Evolutionary conservation across 495 filamentous ascomycete species (phyloP).

Genomic region (Friedmanniomyces simplex): DNA sequence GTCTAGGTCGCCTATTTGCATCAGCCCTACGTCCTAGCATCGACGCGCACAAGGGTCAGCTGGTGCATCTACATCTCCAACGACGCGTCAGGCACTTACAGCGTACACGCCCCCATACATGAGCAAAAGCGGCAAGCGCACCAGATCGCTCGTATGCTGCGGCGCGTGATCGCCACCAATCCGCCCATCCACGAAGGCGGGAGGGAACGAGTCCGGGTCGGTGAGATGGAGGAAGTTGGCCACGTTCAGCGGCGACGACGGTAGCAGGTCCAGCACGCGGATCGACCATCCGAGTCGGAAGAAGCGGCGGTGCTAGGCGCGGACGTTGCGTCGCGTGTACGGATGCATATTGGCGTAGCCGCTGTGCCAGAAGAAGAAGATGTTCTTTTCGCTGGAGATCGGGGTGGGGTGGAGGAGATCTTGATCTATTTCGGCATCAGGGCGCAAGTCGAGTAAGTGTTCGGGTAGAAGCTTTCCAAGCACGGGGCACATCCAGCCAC

Average conservation of each 20-base stretch:
- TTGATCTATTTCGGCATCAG: slow-evolving; percentile 38
- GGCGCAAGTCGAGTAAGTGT: slow-evolving; percentile 32
- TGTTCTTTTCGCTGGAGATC: slow-evolving; percentile 38
- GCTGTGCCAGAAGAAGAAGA: slow-evolving; percentile 49
- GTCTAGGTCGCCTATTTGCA: slow-evolving; percentile 48
- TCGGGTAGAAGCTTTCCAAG: too few species aligned
- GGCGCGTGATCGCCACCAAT: slow-evolving; percentile 38
- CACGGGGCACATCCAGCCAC: too few species aligned
- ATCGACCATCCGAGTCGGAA: slow-evolving; percentile 41
- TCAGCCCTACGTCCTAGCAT: slow-evolving; percentile 41
- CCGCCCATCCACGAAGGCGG: slow-evolving; percentile 38
- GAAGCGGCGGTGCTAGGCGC: slow-evolving; percentile 45
- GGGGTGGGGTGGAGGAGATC: slow-evolving; percentile 34
- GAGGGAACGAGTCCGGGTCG: slow-evolving; percentile 37
- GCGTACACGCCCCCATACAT: slow-evolving; percentile 48
- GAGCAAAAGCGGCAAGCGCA: slow-evolving; percentile 44
- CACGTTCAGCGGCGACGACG: slow-evolving; percentile 38
- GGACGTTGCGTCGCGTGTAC: slow-evolving; percentile 44
- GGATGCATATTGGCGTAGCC: slow-evolving; percentile 39
- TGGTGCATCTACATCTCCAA: too few species aligned
- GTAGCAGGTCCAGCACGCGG: slow-evolving; percentile 39
- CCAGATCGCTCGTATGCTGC: slow-evolving; percentile 48
- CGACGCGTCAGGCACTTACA: neutral
- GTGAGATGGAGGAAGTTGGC: slow-evolving; percentile 38
- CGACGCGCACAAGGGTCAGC: too few species aligned